Conservation (phyloP, 768 basidiomycete genomes). For the Clathrus columnatus region DNA sequence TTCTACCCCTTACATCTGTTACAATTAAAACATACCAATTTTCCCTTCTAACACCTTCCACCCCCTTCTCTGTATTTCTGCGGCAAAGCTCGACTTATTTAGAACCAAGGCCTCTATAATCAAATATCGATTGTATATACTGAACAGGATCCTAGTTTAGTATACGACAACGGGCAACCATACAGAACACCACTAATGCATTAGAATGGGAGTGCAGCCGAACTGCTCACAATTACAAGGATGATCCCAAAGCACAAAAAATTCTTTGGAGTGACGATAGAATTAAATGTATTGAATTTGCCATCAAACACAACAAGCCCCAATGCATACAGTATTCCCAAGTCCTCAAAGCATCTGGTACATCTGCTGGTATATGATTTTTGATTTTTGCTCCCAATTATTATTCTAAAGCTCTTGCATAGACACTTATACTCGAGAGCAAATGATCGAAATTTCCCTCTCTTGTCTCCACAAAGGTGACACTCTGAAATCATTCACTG, state of each 20-base stretch:
- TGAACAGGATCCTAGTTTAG: too few relatives aligned
- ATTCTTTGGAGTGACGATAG: slow-evolving; percentile 1
- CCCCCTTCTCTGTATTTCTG: too few relatives aligned
- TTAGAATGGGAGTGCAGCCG: slow-evolving; percentile 19
- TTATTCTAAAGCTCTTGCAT: not conserved
- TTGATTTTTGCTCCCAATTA: not conserved
- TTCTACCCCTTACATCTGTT: too few relatives aligned
- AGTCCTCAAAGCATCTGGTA: not conserved
- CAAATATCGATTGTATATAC: too few relatives aligned
- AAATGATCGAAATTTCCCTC: slow-evolving; percentile 18
- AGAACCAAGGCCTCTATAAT: too few relatives aligned
- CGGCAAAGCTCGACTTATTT: too few relatives aligned
- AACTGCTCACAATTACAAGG: slow-evolving; percentile 1
- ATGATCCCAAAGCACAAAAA: not conserved
- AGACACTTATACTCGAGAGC: slow-evolving; percentile 22
- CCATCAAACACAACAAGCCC: slow-evolving; percentile 2
- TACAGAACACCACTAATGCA: slow-evolving; percentile 24
- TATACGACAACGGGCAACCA: too few relatives aligned
- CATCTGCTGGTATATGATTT: not conserved
- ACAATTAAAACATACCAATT: too few relatives aligned
- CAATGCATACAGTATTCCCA: not conserved
- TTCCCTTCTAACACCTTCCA: too few relatives aligned
- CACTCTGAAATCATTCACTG: not conserved
- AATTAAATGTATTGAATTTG: not conserved
- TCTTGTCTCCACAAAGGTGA: slow-evolving; percentile 14